Conservation (phyloP, 345 rosid genomes). For the Eucalyptus fibrosa region DNA sequence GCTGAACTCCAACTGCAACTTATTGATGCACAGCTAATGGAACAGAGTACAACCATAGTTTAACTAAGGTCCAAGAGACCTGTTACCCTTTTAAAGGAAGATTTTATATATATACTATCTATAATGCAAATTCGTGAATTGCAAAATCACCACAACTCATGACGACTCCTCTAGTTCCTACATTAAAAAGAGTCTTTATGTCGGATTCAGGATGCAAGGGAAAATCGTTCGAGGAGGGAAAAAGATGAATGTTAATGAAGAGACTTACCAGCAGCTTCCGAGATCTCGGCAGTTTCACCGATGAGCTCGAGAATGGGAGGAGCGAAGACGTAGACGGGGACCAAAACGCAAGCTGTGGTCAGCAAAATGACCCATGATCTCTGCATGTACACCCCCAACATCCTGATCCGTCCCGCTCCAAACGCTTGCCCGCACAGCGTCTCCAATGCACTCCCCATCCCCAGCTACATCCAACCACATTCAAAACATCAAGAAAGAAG, state of each 20-base stretch:
- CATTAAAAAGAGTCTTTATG: background rate
- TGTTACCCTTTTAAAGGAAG: background rate
- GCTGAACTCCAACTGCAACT: background rate
- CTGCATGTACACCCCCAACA: conserved; percentile 91
- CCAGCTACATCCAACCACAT: conserved; percentile 47
- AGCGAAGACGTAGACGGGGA: conserved; percentile 71
- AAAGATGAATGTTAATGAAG: background rate
- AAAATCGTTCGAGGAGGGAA: background rate
- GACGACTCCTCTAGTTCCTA: background rate
- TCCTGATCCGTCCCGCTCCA: conserved; percentile 64
- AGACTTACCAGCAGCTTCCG: conserved; percentile 73
- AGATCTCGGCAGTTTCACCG: conserved; percentile 65
- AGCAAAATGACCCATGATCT: conserved; percentile 85
- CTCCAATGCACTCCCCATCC: conserved; percentile 94
- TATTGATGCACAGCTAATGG: background rate
- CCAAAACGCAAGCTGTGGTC: conserved; percentile 38
- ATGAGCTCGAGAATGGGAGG: conserved; percentile 58
- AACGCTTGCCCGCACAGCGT: conserved; percentile 87
- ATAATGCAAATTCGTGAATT: background rate
- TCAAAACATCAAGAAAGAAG: background rate
- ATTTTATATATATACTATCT: background rate
- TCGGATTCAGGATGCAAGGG: background rate
- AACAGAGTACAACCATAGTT: background rate
- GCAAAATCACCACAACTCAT: background rate
- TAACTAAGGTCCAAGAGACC: background rate